Percentiles rank a stretch among this genome's conserved stretches.
Conservation (phyloP, 106 monocot species). For the Ottelia alismoides region DNA sequence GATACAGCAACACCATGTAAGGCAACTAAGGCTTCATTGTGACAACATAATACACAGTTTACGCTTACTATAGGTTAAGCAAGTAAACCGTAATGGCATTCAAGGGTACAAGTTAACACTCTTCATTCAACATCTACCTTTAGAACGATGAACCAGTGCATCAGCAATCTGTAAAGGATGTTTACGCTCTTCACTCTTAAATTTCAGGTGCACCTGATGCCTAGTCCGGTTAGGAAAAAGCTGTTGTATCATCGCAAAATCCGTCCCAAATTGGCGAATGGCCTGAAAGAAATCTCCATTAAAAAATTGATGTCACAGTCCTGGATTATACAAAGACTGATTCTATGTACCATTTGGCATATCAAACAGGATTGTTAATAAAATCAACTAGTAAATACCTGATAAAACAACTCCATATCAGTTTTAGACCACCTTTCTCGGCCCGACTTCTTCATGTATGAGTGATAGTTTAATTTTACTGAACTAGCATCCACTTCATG, state of each 20-base stretch:
- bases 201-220: conserved; percentile 70
- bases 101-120: too few relatives aligned
- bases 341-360: too few relatives aligned
- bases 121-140: too few relatives aligned
- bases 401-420: conserved; percentile 62
- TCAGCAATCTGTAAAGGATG: conserved; percentile 52
- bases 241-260: conserved; percentile 80
- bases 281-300: conserved; percentile 25
- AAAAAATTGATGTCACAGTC: not conserved
- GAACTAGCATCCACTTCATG: conserved; percentile 1
- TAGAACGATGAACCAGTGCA: conserved; percentile 44
- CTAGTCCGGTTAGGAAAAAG: conserved; percentile 62
- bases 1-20: too few relatives aligned
- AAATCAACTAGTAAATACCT: conserved; percentile 21
- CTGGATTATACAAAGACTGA: not conserved
- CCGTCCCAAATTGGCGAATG: conserved; percentile 75
- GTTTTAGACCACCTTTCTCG: conserved; percentile 53
- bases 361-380: not conserved
- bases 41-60: too few relatives aligned
- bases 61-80: too few relatives aligned
- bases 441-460: conserved; percentile 45
- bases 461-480: conserved; percentile 52
- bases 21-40: too few relatives aligned
- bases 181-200: conserved; percentile 68
- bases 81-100: too few relatives aligned